These are phyloP conservation scores for Dittrichia graveolens DNA, from an alignment of 129 eudicot genomes.

Conservation along the genomic window DNA sequence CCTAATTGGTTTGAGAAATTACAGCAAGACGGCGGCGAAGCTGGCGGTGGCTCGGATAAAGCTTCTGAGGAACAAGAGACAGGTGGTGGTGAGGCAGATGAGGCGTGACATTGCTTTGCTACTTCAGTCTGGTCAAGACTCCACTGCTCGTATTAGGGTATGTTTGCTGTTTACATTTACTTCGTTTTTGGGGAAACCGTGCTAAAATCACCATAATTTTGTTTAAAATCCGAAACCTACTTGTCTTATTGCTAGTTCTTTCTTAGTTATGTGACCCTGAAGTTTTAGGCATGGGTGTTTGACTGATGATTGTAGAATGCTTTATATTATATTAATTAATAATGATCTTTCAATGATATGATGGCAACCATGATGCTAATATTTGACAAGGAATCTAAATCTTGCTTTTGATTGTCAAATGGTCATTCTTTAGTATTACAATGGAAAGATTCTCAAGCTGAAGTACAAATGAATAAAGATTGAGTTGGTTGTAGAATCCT, in stretches of 20 bases:
- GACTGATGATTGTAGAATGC: conserved; percentile 10
- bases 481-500: not conserved
- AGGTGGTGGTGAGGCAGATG: conserved; percentile 88
- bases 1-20: conserved; percentile 13
- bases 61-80: conserved; percentile 87
- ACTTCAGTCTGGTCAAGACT: conserved; percentile 82
- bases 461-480: not conserved
- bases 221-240: too few relatives aligned
- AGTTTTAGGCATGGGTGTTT: conserved; percentile 1
- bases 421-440: not conserved
- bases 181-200: not conserved
- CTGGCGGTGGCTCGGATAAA: conserved; percentile 90
- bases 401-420: not conserved
- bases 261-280: conserved; percentile 7
- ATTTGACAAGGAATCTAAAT: not conserved
- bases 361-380: too few relatives aligned
- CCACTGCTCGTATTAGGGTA: conserved; percentile 95
- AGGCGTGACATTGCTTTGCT: conserved; percentile 93
- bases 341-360: too few relatives aligned
- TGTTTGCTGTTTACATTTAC: not conserved
- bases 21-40: conserved; percentile 85
- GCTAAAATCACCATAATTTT: not conserved
- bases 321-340: too few relatives aligned
- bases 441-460: too few relatives aligned
- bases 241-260: too few relatives aligned